Evolutionary conservation across 768 basidiomycete species (phyloP).

Genomic region (Candolleomyces aberdarensis): DNA sequence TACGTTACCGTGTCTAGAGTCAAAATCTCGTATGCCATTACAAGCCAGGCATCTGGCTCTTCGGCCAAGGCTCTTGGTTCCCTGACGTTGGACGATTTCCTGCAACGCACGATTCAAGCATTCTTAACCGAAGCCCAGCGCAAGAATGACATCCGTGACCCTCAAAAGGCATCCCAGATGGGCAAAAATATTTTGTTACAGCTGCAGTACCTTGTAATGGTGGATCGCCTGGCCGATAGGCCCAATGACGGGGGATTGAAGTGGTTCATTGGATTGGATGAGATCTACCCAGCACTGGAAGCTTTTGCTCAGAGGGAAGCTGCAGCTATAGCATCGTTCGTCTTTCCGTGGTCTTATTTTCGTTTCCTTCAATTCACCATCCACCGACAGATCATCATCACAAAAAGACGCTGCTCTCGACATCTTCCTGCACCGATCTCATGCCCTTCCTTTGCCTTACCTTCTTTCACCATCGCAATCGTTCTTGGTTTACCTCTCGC

Average conservation of each 20-base stretch:
- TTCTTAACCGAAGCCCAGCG: slow-evolving; percentile 64
- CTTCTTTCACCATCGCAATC: slow-evolving; percentile 64
- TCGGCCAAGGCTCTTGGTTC: slow-evolving; percentile 47
- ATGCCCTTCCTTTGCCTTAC: slow-evolving; percentile 71
- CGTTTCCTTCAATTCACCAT: slow-evolving; percentile 7
- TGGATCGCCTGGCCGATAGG: slow-evolving; percentile 63
- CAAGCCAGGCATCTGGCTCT: slow-evolving; percentile 34
- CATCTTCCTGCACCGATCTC: slow-evolving; percentile 62
- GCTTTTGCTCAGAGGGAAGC: slow-evolving; percentile 53
- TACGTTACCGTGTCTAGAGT: slow-evolving; percentile 48
- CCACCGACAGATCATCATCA: slow-evolving; percentile 33
- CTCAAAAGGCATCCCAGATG: slow-evolving; percentile 47
- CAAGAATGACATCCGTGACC: slow-evolving; percentile 45
- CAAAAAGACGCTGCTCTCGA: slow-evolving; percentile 56
- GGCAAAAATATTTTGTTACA: slow-evolving; percentile 50
- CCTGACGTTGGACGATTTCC: slow-evolving; percentile 58
- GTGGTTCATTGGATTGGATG: slow-evolving; percentile 72
- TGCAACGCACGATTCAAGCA: slow-evolving; percentile 50
- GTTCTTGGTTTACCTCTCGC: slow-evolving; percentile 70
- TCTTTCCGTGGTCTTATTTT: slow-evolving; percentile 7
- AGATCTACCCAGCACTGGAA: slow-evolving; percentile 47
- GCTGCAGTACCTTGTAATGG: slow-evolving; percentile 65
- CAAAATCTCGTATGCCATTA: slow-evolving; percentile 72
- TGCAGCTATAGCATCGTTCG: slow-evolving; percentile 50
- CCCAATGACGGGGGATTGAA: slow-evolving; percentile 61